Evolutionary conservation across 2,329 filamentous ascomycete species (phyloP).

Genomic region (Nemania diffusa): DNA sequence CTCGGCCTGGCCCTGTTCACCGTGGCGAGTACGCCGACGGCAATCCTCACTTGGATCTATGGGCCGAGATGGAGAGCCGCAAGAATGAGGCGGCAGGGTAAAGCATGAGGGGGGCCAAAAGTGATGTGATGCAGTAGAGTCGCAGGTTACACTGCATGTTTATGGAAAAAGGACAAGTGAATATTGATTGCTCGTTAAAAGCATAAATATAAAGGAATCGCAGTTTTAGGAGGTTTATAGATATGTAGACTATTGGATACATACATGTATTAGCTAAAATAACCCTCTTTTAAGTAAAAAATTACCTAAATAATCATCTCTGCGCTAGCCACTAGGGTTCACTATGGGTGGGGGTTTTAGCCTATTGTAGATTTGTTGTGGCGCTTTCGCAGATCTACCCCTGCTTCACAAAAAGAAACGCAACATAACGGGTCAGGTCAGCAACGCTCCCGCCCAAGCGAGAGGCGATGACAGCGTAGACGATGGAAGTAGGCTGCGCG

Average conservation of each 20-base stretch:
- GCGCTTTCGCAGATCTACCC: too few species aligned
- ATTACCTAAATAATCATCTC: too few species aligned
- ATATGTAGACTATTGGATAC: not conserved
- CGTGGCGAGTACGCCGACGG: constrained; percentile 2
- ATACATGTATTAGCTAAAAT: not conserved
- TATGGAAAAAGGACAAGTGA: not conserved
- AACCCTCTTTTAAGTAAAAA: not conserved
- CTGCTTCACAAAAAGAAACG: too few species aligned
- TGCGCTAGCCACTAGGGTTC: too few species aligned
- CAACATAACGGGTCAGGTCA: too few species aligned
- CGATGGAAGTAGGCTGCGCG: too few species aligned
- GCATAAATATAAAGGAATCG: not conserved
- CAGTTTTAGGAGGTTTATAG: not conserved
- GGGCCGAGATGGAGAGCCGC: constrained; percentile 11
- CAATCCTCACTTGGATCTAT: constrained; percentile 10
- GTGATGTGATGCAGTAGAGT: not conserved
- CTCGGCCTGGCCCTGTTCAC: constrained; percentile 12
- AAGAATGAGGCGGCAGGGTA: constrained; percentile 8
- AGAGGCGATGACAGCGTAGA: too few species aligned
- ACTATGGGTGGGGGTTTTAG: too few species aligned
- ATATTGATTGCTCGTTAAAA: not conserved
- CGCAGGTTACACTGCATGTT: not conserved
- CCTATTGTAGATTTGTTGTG: too few species aligned
- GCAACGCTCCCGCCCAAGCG: too few species aligned
- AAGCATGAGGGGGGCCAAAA: not conserved